phyloP scores from a whole-genome alignment of 345 rosid genomes.

The Linum trigynum region DNA sequence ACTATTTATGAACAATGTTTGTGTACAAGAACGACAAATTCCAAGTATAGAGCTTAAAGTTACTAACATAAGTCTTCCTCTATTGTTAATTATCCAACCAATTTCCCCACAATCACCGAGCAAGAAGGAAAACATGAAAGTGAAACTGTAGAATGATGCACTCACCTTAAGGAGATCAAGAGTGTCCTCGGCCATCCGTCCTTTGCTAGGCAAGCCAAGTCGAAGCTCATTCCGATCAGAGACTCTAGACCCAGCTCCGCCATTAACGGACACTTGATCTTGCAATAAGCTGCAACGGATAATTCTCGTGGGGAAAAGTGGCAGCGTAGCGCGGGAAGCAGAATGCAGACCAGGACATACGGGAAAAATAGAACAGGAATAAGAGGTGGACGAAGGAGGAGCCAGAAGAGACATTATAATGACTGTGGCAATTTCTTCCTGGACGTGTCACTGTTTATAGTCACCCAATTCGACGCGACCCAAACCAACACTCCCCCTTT shows the following conservation, averaged over 20 bases:
- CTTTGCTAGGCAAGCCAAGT: conserved; percentile 92
- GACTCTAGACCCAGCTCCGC: conserved; percentile 20
- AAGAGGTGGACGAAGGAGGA: not conserved
- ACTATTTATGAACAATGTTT: too few species aligned
- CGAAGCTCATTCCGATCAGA: conserved; percentile 52
- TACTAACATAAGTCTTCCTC: too few species aligned
- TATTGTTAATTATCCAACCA: not conserved
- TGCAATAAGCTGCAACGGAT: conserved; percentile 33
- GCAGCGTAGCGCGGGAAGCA: not conserved
- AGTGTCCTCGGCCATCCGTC: conserved; percentile 90
- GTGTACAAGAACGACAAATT: too few species aligned
- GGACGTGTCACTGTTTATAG: too few species aligned
- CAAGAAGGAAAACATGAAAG: conserved; percentile 1
- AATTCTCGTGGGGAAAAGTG: not conserved
- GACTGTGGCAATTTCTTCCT: too few species aligned
- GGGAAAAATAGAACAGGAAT: not conserved
- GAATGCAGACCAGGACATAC: not conserved
- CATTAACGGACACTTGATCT: conserved; percentile 36
- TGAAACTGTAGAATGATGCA: too few species aligned
- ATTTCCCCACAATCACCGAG: not conserved
- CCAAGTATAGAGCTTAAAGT: too few species aligned
- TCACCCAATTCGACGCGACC: too few species aligned
- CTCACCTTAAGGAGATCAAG: conserved; percentile 74
- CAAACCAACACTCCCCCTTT: too few species aligned
- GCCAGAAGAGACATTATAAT: not conserved